Percentiles rank a stretch among this genome's conserved stretches.
These are phyloP conservation scores for Phyllachora maydis DNA, from an alignment of 2,329 filamentous ascomycete genomes.

Conservation along the genomic window DNA sequence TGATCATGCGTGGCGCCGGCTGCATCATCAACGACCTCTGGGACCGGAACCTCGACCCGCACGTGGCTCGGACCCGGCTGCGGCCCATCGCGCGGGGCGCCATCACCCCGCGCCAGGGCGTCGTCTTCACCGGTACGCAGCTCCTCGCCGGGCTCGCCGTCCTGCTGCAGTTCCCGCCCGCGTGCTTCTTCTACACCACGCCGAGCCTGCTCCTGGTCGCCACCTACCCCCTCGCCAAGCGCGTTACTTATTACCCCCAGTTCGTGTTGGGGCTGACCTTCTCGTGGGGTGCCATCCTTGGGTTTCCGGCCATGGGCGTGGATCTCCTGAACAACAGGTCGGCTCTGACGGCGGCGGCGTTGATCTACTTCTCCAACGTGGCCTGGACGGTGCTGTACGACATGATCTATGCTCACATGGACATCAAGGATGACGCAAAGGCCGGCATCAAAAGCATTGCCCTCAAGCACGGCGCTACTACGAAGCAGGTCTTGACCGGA, in stretches of 20 bases:
- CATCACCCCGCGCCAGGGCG: constrained; percentile 47
- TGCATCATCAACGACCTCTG: constrained; percentile 84
- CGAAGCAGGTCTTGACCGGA: constrained; percentile 54
- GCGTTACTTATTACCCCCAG: constrained; percentile 75
- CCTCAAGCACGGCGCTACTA: constrained; percentile 55
- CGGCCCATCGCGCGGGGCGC: constrained; percentile 68
- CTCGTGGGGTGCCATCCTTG: constrained; percentile 77
- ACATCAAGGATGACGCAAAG: constrained; percentile 68
- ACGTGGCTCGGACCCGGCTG: constrained; percentile 54
- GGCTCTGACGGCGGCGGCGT: constrained; percentile 36
- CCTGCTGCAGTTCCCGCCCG: constrained; percentile 52
- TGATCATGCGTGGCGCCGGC: constrained; percentile 74
- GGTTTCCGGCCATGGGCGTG: constrained; percentile 64
- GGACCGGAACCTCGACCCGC: constrained; percentile 71
- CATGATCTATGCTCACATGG: constrained; percentile 89
- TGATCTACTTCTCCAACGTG: constrained; percentile 58
- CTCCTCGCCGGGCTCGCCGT: constrained; percentile 53
- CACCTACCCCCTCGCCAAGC: constrained; percentile 64
- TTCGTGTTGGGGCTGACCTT: constrained; percentile 68
- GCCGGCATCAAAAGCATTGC: constrained; percentile 81
- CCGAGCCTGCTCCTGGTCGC: constrained; percentile 56
- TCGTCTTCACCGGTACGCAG: constrained; percentile 56
- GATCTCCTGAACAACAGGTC: constrained; percentile 42
- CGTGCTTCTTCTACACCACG: constrained; percentile 58
- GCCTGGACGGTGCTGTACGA: constrained; percentile 81